Evolutionary conservation across 1,139 yeast genomes (phyloP), one percentile per base, ranked within the genome.

Genomic region (Scheffersomyces parashehatae): DNA sequence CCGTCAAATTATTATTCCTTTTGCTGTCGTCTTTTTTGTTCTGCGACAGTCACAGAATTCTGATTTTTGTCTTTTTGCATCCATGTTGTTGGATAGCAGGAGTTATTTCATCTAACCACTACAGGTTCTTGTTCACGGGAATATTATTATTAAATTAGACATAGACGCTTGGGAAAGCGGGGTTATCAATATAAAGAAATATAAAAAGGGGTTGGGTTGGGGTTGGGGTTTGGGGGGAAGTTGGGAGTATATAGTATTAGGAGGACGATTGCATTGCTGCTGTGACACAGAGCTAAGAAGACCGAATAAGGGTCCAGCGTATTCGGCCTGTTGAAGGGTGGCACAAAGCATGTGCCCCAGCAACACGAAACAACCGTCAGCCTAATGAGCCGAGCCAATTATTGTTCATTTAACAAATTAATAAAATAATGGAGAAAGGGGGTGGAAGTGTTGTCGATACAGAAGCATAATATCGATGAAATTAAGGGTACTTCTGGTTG

Each of bases 361-460:
- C 26, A 20, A 20, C 26, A 20, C 5, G 26, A 20, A 20, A 8
- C 26, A 20, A 20, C 7, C 26, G 11, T 9, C 13, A 30, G 16
- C 37, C 20, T 24, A 28, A 14, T 16, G 42, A 40, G 48, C 46
- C 44, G 46, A 43, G 46, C 46, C 42, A 45, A 14, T 30, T 33
- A 45, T 37, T 31, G 35, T 31, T 20, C 35, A 31, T 20, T 31
- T 31, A 31, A 31, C 35, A 31, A 31, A 31, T 31, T 31, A 31
- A 31, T 31, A 31, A 31, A 31, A 31, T 31, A 31, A 31, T 11
- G 35, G 15, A 31, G 24, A 31, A 20, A 20, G 26, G 26, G 26
- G 26, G 26, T 5, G 26, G 26, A 20, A 20, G 7, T 20, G 26
- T 20, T 20, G 26, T 20, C 3, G 26, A 20, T 6, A 5, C 8